These are phyloP conservation scores for Lyophyllum decastes DNA, from an alignment of 768 basidiomycete genomes.

Conservation along the genomic window DNA sequence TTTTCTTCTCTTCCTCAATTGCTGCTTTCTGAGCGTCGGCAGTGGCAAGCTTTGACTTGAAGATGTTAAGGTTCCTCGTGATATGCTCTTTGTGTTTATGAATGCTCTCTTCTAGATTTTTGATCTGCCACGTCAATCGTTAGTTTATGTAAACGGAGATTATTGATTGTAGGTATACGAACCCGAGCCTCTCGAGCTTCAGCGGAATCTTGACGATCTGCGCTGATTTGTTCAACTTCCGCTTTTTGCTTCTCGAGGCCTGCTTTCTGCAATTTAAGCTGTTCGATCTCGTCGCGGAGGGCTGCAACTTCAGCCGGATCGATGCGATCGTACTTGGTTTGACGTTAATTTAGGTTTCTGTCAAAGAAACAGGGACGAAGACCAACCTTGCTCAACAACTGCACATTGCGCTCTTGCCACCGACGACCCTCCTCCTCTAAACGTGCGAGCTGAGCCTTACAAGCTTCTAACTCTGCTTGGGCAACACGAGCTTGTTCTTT, in stretches of 20 bases:
- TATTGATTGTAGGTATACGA: constrained; percentile 5
- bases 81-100: constrained; percentile 35
- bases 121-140: constrained; percentile 31
- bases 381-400: constrained; percentile 76
- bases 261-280: constrained; percentile 43
- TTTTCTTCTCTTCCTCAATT: constrained; percentile 36
- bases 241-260: constrained; percentile 29
- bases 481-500: constrained; percentile 68
- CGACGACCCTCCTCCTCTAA: constrained; percentile 76
- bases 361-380: background rate
- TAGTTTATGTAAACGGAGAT: background rate
- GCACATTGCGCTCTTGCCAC: constrained; percentile 85
- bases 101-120: constrained; percentile 43
- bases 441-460: constrained; percentile 63
- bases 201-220: constrained; percentile 30
- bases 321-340: constrained; percentile 76
- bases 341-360: constrained; percentile 1
- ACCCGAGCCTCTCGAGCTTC: constrained; percentile 31
- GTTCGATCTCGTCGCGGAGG: constrained; percentile 71
- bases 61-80: constrained; percentile 28
- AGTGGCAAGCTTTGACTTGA: constrained; percentile 33
- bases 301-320: constrained; percentile 84
- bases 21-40: constrained; percentile 37
- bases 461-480: constrained; percentile 75
- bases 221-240: constrained; percentile 20